Percentiles rank a stretch among this genome's conserved stretches.
phyloP scores from a whole-genome alignment of 257 asterid genomes.

The Nicotiana knightiana region DNA sequence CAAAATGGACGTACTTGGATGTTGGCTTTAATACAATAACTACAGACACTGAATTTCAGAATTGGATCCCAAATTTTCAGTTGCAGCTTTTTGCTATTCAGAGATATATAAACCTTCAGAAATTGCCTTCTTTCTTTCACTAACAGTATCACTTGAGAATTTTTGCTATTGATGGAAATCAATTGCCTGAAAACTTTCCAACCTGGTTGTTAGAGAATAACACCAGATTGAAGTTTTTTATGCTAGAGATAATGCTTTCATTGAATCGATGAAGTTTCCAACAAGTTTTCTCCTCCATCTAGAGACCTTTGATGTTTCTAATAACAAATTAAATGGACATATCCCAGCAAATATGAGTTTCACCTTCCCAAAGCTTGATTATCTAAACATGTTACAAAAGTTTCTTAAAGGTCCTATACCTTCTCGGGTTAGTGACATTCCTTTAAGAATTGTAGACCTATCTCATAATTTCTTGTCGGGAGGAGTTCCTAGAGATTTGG shows the following conservation, averaged over 20 bases:
- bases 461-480: background rate
- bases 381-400: background rate
- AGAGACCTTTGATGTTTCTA: background rate
- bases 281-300: background rate
- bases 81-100: background rate
- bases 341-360: background rate
- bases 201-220: conserved; percentile 3
- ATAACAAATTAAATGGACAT: background rate
- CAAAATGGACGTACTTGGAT: background rate
- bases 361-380: background rate
- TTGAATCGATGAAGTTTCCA: background rate
- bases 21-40: background rate
- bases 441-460: fast-evolving
- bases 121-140: background rate
- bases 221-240: background rate
- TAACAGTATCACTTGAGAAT: conserved; percentile 11
- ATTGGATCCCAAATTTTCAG: conserved; percentile 1
- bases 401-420: background rate
- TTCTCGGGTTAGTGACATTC: background rate
- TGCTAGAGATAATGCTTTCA: background rate
- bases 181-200: background rate
- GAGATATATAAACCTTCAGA: background rate
- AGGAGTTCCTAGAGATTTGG: background rate
- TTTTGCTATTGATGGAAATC: background rate
- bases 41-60: background rate